Base-by-base conservation (phyloP, 2,329 filamentous ascomycete species). In the Mycocentrospora acerina region DNA sequence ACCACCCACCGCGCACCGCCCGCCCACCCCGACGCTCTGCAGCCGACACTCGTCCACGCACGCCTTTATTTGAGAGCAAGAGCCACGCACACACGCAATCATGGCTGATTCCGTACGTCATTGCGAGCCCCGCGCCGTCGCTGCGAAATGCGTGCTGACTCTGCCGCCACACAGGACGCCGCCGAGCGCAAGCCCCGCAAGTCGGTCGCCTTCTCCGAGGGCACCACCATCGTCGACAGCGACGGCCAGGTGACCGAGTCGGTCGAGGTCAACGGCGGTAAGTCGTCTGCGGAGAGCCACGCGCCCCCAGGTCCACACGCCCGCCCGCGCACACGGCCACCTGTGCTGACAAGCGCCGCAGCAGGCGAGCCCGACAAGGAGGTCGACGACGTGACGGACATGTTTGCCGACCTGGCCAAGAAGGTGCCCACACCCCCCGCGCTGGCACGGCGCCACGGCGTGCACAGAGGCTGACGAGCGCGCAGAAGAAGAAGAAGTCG, bases 131-230 rank as follows among this genome's bases (percentile, higher is more conserved):
- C 55, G 50, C 54, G 41, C 52, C 41, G 39, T 32, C 51, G 31
- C 39, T 51, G n/a, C 44, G 50, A 53, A 55, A 51, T 55, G 40
- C 46, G 52, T 37, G 43, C 40, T 41, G 66, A 66, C 42, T 51
- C 32, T 41, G 40, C 29, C 10, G 2, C 49, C 46, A 55, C 51
- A 37, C 43, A 75, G 72, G 66, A 70, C 49, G 57, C 68, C 25
- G 53, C 66, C 44, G 78, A 83, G 60, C 79, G 80, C 66, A 90
- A 87, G 71, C 82, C 85, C 62, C 86, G 90, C 73, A 95, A 97
- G 75, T 94, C 89, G 31, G 91, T 97, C 62, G 85, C 90, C 52
- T 97, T 97, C 71, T 90, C 85, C 67, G 87, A 93, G 71, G 88
- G 88, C 63, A 81, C 88, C 59, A 80, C 87, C 53, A 83, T 95